Evolutionary conservation across 208 protist genomes (phyloP).

Genomic region (Kentomonas sorsogonicus): DNA sequence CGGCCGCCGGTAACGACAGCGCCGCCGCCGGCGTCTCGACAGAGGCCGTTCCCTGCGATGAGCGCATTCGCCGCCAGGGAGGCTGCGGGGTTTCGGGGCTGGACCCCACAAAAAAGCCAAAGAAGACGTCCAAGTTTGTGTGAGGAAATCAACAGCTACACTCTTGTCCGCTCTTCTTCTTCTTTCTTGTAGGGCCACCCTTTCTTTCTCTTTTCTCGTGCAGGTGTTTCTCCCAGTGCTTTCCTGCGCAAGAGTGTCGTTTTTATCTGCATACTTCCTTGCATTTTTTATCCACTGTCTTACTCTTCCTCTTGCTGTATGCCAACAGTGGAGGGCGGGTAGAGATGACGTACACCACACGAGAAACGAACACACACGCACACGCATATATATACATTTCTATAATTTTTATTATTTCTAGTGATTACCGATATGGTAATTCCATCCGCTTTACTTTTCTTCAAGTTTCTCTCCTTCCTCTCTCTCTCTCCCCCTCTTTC

Average conservation of each 20-base stretch:
- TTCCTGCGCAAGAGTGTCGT: background rate
- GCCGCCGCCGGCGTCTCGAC: background rate
- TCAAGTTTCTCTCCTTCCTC: background rate
- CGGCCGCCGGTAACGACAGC: background rate
- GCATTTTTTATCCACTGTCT: constrained; percentile 1
- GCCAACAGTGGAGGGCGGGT: no score
- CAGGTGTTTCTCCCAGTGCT: background rate
- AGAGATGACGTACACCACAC: no score
- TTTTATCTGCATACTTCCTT: background rate
- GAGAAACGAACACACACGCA: no score
- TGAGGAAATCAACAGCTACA: background rate
- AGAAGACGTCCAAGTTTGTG: constrained; percentile 34
- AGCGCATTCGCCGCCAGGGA: constrained; percentile 45
- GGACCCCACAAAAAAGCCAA: constrained; percentile 36
- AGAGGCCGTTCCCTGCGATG: constrained; percentile 34
- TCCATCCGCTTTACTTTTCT: background rate
- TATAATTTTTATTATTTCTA: constrained; percentile 4
- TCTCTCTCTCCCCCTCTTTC: background rate
- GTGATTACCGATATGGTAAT: background rate
- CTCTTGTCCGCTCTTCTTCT: constrained; percentile 4
- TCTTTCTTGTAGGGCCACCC: constrained; percentile 1
- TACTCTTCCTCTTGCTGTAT: background rate
- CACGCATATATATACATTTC: background rate
- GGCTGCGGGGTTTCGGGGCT: constrained; percentile 52
- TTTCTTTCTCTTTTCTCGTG: constrained; percentile 2